Percentiles rank a stretch among this genome's conserved stretches.
Conservation (phyloP, 805 yeast species). For the Tetrapisispora nanseiensis region DNA sequence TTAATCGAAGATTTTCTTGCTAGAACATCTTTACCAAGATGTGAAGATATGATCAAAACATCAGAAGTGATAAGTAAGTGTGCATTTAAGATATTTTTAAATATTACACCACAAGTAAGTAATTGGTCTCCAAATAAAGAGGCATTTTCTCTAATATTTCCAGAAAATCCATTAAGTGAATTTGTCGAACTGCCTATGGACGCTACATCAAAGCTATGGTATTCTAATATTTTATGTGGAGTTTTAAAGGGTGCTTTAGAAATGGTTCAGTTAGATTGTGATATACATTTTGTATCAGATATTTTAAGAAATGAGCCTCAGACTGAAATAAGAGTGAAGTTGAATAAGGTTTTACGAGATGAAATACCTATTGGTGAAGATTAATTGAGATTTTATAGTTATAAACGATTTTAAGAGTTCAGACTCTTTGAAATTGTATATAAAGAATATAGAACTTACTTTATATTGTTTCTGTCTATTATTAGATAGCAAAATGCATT, state of each 20-base stretch:
- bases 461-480: not conserved
- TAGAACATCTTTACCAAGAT: slow-evolving; percentile 75
- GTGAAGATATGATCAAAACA: slow-evolving; percentile 70
- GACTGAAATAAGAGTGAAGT: slow-evolving; percentile 69
- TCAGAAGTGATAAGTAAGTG: slow-evolving; percentile 78
- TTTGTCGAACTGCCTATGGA: slow-evolving; percentile 91
- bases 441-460: not conserved
- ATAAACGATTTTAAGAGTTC: not conserved
- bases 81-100: slow-evolving; percentile 84
- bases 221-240: slow-evolving; percentile 82
- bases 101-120: slow-evolving; percentile 63
- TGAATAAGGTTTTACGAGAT: slow-evolving; percentile 69
- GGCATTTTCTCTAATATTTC: slow-evolving; percentile 59
- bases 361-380: slow-evolving; percentile 98
- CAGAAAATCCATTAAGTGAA: slow-evolving; percentile 87
- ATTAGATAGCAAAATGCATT: not conserved
- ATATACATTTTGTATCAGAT: slow-evolving; percentile 71
- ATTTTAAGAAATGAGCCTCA: slow-evolving; percentile 69
- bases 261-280: slow-evolving; percentile 92
- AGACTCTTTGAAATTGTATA: not conserved
- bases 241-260: slow-evolving; percentile 85
- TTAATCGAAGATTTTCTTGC: slow-evolving; percentile 89
- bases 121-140: slow-evolving; percentile 73
- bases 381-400: slow-evolving; percentile 19
- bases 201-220: slow-evolving; percentile 74